phyloP scores from a whole-genome alignment of 1,139 yeast species.

The Suhomyces taliae region DNA sequence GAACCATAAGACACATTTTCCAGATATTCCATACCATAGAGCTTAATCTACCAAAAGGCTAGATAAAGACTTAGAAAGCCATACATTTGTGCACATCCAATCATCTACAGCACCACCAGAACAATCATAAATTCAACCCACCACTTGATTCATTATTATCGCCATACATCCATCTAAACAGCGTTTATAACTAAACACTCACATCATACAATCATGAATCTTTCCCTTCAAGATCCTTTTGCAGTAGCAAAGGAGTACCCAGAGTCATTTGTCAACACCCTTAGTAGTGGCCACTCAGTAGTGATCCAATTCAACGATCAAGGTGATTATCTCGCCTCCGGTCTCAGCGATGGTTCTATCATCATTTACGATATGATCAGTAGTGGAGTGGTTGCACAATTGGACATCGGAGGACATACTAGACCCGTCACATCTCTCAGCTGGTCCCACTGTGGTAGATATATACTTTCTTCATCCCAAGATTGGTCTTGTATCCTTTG shows the following conservation, averaged over 20 bases:
- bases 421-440: constrained; percentile 72
- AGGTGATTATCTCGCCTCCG: constrained; percentile 90
- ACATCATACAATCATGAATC: constrained; percentile 53
- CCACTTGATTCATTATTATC: neutral
- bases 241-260: constrained; percentile 93
- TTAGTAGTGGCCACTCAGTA: constrained; percentile 71
- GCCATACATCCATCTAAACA: neutral
- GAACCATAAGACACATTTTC: too few relatives aligned
- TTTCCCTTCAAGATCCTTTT: constrained; percentile 88
- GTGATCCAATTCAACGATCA: constrained; percentile 68
- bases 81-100: neutral
- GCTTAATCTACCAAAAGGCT: too few relatives aligned
- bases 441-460: constrained; percentile 80
- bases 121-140: neutral
- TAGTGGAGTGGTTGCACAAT: constrained; percentile 52
- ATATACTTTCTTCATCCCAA: constrained; percentile 69
- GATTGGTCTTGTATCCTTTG: constrained; percentile 85
- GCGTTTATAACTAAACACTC: neutral
- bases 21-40: too few relatives aligned
- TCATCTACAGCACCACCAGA: neutral
- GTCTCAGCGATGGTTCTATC: constrained; percentile 76
- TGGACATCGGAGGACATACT: constrained; percentile 60
- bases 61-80: too few relatives aligned
- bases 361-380: constrained; percentile 73
- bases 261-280: constrained; percentile 68